Conservation (phyloP, 1,284 basidiomycete genomes). For the Cutaneotrichosporon sp. region DNA sequence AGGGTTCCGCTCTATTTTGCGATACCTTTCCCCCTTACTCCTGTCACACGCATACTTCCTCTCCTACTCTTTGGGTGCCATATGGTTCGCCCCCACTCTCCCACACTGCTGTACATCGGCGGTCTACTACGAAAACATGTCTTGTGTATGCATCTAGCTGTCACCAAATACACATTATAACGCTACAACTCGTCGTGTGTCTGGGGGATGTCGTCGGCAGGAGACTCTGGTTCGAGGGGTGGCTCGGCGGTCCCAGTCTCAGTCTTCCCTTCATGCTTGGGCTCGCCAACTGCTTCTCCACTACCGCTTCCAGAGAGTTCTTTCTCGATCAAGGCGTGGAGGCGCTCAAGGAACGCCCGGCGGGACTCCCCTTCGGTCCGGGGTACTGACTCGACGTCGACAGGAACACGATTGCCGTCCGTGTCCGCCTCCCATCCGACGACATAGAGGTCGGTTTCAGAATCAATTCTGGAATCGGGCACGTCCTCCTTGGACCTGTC, state of each 20-base stretch:
- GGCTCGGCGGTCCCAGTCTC: neutral
- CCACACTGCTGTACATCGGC: constrained; percentile 1
- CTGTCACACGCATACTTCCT: too few species aligned
- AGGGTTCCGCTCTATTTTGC: too few species aligned
- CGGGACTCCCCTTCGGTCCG: neutral
- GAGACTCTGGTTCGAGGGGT: neutral
- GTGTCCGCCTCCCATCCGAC: constrained; percentile 4
- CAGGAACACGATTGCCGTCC: neutral
- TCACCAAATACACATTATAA: neutral
- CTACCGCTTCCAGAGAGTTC: too few species aligned
- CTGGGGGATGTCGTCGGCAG: neutral
- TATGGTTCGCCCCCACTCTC: neutral
- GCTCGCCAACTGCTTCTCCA: too few species aligned
- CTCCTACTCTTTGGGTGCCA: neutral
- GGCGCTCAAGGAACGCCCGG: neutral
- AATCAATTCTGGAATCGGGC: neutral
- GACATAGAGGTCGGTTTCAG: neutral
- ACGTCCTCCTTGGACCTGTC: constrained; percentile 2
- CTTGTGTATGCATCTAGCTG: constrained; percentile 23
- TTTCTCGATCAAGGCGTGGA: constrained; percentile 1
- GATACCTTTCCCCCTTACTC: too few species aligned
- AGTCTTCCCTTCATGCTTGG: constrained; percentile 3
- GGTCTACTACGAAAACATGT: neutral
- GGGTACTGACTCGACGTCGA: neutral
- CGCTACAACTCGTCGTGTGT: constrained; percentile 8